Evolutionary conservation across 208 protist species (phyloP).

Genomic region (Wallacemonas sp.): DNA sequence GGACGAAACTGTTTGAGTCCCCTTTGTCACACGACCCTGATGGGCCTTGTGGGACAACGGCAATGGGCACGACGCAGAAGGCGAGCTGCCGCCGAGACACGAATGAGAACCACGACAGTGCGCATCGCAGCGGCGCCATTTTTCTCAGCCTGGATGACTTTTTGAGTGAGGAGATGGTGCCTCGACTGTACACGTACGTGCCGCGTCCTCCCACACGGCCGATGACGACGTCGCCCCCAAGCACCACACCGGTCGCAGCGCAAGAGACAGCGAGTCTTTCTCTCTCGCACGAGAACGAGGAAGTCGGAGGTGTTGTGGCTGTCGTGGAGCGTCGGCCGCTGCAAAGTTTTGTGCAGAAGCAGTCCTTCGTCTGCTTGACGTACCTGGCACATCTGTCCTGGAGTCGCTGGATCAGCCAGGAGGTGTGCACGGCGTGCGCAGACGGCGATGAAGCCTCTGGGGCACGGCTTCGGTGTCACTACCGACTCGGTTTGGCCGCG

Average conservation of each 20-base stretch:
- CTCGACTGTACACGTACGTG: slow-evolving; percentile 17
- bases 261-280: too few relatives aligned
- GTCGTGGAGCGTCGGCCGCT: not conserved
- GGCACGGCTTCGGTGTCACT: not conserved
- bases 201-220: not conserved
- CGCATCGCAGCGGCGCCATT: too few relatives aligned
- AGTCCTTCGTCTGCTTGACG: slow-evolving; percentile 33
- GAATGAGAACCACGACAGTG: too few relatives aligned
- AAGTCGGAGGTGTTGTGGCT: not conserved
- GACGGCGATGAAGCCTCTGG: not conserved
- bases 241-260: too few relatives aligned
- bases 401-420: slow-evolving; percentile 39
- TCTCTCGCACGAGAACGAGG: not conserved
- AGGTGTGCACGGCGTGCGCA: slow-evolving; percentile 1
- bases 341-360: slow-evolving; percentile 27
- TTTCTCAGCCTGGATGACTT: slow-evolving; percentile 22
- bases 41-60: too few relatives aligned
- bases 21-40: too few relatives aligned
- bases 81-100: too few relatives aligned
- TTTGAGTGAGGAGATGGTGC: slow-evolving; percentile 22
- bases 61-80: too few relatives aligned
- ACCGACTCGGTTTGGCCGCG: not conserved
- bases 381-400: slow-evolving; percentile 37
- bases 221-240: not conserved
- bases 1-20: too few relatives aligned